phyloP scores from a whole-genome alignment of 2,329 filamentous ascomycete species.

The Fulvia fulva region DNA sequence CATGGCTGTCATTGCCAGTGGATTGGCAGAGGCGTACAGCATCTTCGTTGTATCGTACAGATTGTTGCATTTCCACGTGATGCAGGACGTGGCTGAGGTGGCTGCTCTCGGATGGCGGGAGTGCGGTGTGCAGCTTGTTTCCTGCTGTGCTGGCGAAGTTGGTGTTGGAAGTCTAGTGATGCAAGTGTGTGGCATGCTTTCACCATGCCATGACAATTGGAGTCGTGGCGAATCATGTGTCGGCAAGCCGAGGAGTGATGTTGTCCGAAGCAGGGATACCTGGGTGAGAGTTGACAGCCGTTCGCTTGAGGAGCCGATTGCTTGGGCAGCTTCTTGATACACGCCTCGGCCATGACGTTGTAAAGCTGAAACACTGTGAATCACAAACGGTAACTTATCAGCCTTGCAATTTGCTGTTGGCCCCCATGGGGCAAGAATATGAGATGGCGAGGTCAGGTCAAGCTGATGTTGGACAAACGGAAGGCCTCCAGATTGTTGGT shows the following conservation, averaged over 20 bases:
- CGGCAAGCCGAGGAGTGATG: constrained; percentile 4
- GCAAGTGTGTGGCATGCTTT: neutral
- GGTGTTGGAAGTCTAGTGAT: neutral
- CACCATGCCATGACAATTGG: neutral
- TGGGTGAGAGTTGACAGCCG: neutral
- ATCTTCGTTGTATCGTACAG: neutral
- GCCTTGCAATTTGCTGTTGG: neutral
- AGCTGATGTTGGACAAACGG: neutral
- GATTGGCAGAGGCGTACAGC: neutral
- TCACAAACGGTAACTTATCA: neutral
- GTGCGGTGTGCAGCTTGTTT: neutral
- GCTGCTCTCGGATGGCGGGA: neutral
- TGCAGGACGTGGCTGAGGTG: neutral
- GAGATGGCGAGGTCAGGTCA: neutral
- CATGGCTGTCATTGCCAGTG: neutral
- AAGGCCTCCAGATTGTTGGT: neutral
- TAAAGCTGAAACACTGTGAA: neutral
- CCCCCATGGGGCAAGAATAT: neutral
- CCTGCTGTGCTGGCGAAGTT: neutral
- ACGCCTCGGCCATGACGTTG: neutral
- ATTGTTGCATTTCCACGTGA: neutral
- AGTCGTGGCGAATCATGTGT: constrained; percentile 1
- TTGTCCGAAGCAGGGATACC: constrained; percentile 2
- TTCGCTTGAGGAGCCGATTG: neutral
- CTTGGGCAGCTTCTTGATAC: neutral